These are phyloP conservation scores for Phyllosticta citriasiana DNA, from an alignment of 2,329 filamentous ascomycete species.

Conservation along the genomic window DNA sequence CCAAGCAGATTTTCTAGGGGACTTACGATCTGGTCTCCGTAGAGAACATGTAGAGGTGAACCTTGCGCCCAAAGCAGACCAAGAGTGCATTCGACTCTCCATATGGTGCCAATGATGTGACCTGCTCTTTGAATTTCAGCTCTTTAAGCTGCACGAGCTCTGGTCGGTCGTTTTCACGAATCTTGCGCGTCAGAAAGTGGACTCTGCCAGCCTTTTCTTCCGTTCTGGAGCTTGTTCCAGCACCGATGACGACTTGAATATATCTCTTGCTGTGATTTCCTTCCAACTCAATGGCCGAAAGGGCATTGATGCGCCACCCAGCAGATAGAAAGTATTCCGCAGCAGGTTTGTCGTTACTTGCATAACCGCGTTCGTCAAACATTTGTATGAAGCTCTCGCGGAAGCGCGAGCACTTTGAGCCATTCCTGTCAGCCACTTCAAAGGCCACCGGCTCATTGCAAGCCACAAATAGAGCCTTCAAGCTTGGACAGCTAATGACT, in stretches of 20 bases:
- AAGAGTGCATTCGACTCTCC: constrained; percentile 15
- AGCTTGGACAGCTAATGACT: constrained; percentile 30
- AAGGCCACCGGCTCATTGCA: constrained; percentile 1
- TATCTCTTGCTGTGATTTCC: constrained; percentile 47
- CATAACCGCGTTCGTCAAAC: not conserved
- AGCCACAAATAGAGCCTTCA: constrained; percentile 4
- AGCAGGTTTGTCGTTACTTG: not conserved
- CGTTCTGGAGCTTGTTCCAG: constrained; percentile 14
- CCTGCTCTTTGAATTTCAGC: constrained; percentile 20
- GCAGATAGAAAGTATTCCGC: constrained; percentile 47
- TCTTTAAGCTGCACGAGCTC: constrained; percentile 37
- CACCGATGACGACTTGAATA: constrained; percentile 53
- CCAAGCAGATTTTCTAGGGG: no score
- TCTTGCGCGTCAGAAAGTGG: constrained; percentile 19
- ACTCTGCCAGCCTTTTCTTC: constrained; percentile 39
- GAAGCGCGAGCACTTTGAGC: not conserved
- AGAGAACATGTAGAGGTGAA: constrained; percentile 23
- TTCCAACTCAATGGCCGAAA: constrained; percentile 55
- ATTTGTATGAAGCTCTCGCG: constrained; percentile 6
- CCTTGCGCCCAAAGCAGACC: constrained; percentile 18
- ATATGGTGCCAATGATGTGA: constrained; percentile 23
- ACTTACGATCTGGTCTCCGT: constrained; percentile 10
- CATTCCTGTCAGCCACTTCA: not conserved
- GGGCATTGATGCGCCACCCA: constrained; percentile 49
- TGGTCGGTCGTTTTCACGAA: not conserved